Percentiles rank a stretch among this genome's conserved stretches.
Conservation (phyloP, 2,329 filamentous ascomycete genomes). For the Trichoderma sp. region DNA sequence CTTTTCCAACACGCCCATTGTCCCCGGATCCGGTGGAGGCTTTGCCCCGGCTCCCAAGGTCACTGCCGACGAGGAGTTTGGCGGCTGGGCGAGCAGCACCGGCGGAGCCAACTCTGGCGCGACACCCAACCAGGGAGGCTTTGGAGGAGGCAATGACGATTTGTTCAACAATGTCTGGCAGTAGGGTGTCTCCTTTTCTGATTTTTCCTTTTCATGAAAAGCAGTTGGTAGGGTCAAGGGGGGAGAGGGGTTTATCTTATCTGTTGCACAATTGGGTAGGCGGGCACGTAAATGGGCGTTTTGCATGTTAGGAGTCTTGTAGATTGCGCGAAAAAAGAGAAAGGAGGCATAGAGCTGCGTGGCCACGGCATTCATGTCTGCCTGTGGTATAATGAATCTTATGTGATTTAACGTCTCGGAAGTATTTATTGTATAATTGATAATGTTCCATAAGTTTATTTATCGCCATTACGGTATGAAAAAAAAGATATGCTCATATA, state of each 20-base stretch:
- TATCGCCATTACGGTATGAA: background rate
- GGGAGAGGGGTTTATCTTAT: slow-evolving; percentile 26
- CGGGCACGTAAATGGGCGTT: slow-evolving; percentile 39
- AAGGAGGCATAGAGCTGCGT: slow-evolving; percentile 20
- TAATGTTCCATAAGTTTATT: slow-evolving; percentile 4
- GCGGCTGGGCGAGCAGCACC: slow-evolving; percentile 83
- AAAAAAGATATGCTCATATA: slow-evolving; percentile 15
- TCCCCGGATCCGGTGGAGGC: slow-evolving; percentile 66
- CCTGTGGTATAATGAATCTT: slow-evolving; percentile 15
- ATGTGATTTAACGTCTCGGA: slow-evolving; percentile 7
- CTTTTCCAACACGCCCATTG: slow-evolving; percentile 63
- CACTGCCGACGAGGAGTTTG: slow-evolving; percentile 90
- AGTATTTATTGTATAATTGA: slow-evolving; percentile 19
- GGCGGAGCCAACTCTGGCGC: slow-evolving; percentile 47
- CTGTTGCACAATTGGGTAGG: slow-evolving; percentile 33
- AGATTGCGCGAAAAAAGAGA: slow-evolving; percentile 35
- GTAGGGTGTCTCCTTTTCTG: slow-evolving; percentile 46
- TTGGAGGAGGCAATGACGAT: slow-evolving; percentile 75
- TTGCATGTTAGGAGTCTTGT: slow-evolving; percentile 42
- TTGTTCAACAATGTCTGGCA: slow-evolving; percentile 96
- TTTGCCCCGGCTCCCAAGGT: slow-evolving; percentile 71
- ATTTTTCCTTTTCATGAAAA: slow-evolving; percentile 4
- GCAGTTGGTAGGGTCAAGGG: slow-evolving; percentile 30
- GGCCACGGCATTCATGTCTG: slow-evolving; percentile 1
- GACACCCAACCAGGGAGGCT: slow-evolving; percentile 59